A percentile compares a stretch with the other conserved stretches of the same genome.
phyloP scores from a whole-genome alignment of 2,329 filamentous ascomycete genomes.

The Botryotinia globosa region DNA sequence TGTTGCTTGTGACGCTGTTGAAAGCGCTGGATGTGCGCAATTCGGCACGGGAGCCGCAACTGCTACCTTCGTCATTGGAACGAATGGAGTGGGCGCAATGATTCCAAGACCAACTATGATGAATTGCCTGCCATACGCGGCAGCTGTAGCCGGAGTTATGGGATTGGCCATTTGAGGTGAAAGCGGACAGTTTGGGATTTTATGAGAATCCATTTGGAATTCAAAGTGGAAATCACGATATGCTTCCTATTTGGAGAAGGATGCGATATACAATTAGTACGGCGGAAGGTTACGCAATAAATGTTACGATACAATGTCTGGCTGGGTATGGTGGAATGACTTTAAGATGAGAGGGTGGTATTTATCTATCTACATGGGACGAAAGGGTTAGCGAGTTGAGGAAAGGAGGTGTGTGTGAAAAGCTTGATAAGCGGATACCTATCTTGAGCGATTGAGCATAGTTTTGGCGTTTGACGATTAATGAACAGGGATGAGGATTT shows the following conservation, averaged over 20 bases:
- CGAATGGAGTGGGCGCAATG: slow-evolving; percentile 10
- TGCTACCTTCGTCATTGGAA: slow-evolving; percentile 13
- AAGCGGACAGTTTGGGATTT: neutral
- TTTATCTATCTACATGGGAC: neutral
- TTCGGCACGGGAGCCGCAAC: slow-evolving; percentile 29
- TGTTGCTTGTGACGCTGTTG: slow-evolving; percentile 46
- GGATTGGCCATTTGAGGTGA: slow-evolving; percentile 9
- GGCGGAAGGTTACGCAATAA: neutral
- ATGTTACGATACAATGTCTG: neutral
- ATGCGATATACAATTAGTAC: neutral
- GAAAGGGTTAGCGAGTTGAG: slow-evolving; percentile 6
- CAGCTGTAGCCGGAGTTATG: slow-evolving; percentile 14
- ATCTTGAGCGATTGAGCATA: neutral
- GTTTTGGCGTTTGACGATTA: slow-evolving; percentile 12
- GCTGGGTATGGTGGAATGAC: neutral
- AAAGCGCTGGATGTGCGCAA: slow-evolving; percentile 32
- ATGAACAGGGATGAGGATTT: neutral
- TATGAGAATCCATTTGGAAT: neutral
- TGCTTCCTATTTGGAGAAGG: neutral
- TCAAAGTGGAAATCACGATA: neutral
- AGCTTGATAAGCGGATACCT: neutral
- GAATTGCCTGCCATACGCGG: slow-evolving; percentile 15
- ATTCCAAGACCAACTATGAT: slow-evolving; percentile 16
- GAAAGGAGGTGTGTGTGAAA: neutral
- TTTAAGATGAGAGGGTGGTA: neutral